Evolutionary conservation across 169 alveolate genomes (phyloP).

Genomic region (Eimeria acervulina): DNA sequence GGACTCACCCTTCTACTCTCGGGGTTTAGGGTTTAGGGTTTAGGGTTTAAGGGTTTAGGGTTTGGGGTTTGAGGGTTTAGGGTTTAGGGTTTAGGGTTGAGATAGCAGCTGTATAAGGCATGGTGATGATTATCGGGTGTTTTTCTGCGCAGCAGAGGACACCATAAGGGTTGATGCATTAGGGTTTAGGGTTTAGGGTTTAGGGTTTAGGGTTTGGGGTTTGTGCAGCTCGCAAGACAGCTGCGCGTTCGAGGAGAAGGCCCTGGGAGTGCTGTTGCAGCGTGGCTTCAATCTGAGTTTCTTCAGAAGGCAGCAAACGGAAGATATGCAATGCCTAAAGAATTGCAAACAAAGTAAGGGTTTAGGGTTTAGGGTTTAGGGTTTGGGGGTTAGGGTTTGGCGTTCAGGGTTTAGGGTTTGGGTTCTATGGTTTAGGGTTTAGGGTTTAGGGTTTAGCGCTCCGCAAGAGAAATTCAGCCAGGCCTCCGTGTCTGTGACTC

Average conservation of each 20-base stretch:
- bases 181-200: slow-evolving; percentile 3
- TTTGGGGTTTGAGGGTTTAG: not conserved
- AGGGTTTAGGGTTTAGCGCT: not conserved
- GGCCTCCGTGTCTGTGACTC: too few species aligned
- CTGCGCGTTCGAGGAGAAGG: slow-evolving; percentile 38
- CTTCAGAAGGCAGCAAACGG: not conserved
- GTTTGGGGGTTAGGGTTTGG: not conserved
- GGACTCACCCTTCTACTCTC: too few species aligned
- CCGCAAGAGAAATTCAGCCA: too few species aligned
- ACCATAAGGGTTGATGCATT: too few species aligned
- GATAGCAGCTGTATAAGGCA: too few species aligned
- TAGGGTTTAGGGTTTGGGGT: slow-evolving; percentile 28
- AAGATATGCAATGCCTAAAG: slow-evolving; percentile 7
- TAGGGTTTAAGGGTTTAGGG: not conserved
- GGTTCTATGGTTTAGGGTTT: not conserved
- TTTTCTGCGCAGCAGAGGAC: too few species aligned
- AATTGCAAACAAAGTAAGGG: too few species aligned
- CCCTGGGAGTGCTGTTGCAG: slow-evolving; percentile 8
- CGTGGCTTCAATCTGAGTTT: slow-evolving; percentile 38
- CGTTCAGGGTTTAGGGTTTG: not conserved
- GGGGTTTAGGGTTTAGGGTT: slow-evolving; percentile 35
- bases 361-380: slow-evolving; percentile 36
- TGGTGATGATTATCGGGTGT: too few species aligned
- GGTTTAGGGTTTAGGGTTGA: slow-evolving; percentile 15
- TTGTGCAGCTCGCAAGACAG: slow-evolving; percentile 30